Conservation (phyloP, 352 stramenopile genomes). For the Phytophthora melonis region DNA sequence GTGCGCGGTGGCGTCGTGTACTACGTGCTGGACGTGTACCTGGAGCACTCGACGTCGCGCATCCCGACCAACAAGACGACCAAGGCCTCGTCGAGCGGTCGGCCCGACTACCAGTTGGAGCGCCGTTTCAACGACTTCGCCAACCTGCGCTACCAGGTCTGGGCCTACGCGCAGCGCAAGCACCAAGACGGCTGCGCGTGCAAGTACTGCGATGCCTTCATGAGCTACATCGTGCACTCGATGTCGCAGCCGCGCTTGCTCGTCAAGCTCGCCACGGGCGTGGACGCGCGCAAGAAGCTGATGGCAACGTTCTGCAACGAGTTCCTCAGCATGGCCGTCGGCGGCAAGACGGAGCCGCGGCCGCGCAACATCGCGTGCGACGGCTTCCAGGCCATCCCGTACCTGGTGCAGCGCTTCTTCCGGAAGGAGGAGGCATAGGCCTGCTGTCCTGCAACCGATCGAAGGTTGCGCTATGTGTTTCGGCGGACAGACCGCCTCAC, state of each 20-base stretch:
- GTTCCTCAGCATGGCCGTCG: conserved; percentile 54
- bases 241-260: conserved; percentile 61
- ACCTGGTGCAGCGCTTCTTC: conserved; percentile 58
- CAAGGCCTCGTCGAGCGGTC: conserved; percentile 28
- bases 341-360: conserved; percentile 38
- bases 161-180: conserved; percentile 54
- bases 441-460: conserved; percentile 37
- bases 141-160: conserved; percentile 60
- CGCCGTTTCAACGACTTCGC: conserved; percentile 65
- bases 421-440: conserved; percentile 29
- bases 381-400: conserved; percentile 52
- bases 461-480: conserved; percentile 41
- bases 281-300: conserved; percentile 51
- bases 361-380: conserved; percentile 44
- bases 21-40: conserved; percentile 67
- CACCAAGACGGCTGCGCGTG: conserved; percentile 40
- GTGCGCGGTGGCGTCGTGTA: conserved; percentile 54
- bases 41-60: conserved; percentile 62
- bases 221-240: conserved; percentile 62
- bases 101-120: conserved; percentile 59
- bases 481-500: background rate
- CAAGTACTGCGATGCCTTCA: conserved; percentile 60
- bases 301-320: conserved; percentile 60
- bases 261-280: conserved; percentile 50
- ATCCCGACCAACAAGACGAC: conserved; percentile 64